Conservation (phyloP, 148 eudicot genomes). For the Persicaria tinctoria region DNA sequence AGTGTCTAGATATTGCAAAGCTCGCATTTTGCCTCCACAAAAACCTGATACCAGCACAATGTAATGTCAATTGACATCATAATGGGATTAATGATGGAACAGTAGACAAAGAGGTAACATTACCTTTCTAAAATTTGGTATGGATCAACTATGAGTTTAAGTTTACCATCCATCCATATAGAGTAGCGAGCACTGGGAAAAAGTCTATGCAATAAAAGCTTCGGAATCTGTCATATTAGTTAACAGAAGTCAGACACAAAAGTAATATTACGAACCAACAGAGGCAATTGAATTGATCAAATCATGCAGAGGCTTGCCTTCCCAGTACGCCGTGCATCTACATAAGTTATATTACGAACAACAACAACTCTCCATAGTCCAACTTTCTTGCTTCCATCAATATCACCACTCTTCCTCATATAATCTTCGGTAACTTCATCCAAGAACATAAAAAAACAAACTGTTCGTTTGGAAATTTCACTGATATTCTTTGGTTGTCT, state of each 20-base stretch:
- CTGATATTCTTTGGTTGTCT: slow-evolving; percentile 81
- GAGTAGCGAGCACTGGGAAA: slow-evolving; percentile 40
- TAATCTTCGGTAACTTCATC: slow-evolving; percentile 78
- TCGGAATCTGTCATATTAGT: slow-evolving; percentile 56
- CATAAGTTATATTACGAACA: slow-evolving; percentile 75
- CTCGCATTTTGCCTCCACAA: slow-evolving; percentile 94
- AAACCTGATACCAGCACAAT: slow-evolving; percentile 42
- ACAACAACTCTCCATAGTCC: slow-evolving; percentile 86
- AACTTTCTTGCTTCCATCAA: slow-evolving; percentile 46
- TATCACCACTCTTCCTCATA: slow-evolving; percentile 49
- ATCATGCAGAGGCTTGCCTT: slow-evolving; percentile 41
- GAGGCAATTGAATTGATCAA: background rate
- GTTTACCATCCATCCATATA: slow-evolving; percentile 18
- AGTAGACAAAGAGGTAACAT: background rate
- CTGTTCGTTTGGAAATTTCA: slow-evolving; percentile 58
- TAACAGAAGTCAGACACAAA: background rate
- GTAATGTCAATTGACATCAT: background rate
- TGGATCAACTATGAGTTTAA: slow-evolving; percentile 12
- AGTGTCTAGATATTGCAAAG: slow-evolving; percentile 89
- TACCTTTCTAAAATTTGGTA: slow-evolving; percentile 12
- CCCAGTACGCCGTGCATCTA: slow-evolving; percentile 86
- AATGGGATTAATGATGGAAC: background rate
- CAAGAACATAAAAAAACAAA: slow-evolving; percentile 88
- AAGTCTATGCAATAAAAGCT: slow-evolving; percentile 88
- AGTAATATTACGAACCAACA: background rate